Evolutionary conservation across 2,329 filamentous ascomycete genomes (phyloP).

Genomic region (Alternaria ethzedia): DNA sequence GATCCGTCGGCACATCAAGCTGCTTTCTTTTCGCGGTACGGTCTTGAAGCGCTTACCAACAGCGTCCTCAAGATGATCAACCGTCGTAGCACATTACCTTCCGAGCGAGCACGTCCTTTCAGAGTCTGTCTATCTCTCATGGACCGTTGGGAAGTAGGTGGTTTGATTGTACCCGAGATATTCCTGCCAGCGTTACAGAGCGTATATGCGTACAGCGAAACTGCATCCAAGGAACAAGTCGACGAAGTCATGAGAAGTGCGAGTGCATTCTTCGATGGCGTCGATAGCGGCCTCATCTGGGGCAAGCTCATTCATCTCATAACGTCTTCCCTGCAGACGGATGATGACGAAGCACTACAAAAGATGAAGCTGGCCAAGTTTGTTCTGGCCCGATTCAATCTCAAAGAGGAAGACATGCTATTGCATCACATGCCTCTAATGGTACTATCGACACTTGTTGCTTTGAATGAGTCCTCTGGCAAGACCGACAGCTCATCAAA

Average conservation of each 20-base stretch:
- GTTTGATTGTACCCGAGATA: slow-evolving; percentile 83
- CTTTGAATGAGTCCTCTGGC: slow-evolving; percentile 49
- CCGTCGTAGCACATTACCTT: slow-evolving; percentile 58
- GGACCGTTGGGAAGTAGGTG: slow-evolving; percentile 98
- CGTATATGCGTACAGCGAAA: slow-evolving; percentile 74
- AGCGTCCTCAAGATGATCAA: slow-evolving; percentile 81
- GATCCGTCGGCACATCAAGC: slow-evolving; percentile 56
- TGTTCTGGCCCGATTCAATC: slow-evolving; percentile 85
- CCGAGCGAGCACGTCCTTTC: slow-evolving; percentile 82
- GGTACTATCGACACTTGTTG: slow-evolving; percentile 66
- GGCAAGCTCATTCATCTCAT: slow-evolving; percentile 77
- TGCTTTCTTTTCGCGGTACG: slow-evolving; percentile 80
- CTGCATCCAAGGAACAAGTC: slow-evolving; percentile 72
- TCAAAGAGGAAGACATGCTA: slow-evolving; percentile 95
- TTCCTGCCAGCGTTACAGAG: slow-evolving; percentile 87
- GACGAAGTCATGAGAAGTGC: slow-evolving; percentile 90
- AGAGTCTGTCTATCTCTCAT: slow-evolving; percentile 93
- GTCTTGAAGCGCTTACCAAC: slow-evolving; percentile 73
- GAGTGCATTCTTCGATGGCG: slow-evolving; percentile 95
- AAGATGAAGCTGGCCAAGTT: slow-evolving; percentile 80
- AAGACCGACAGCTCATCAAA: slow-evolving; percentile 1
- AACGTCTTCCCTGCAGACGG: slow-evolving; percentile 54
- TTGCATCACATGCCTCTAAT: slow-evolving; percentile 81
- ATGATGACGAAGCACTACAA: slow-evolving; percentile 60
- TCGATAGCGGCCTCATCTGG: slow-evolving; percentile 93